Percentiles rank a stretch among this genome's conserved stretches.
Conservation (phyloP, 1,284 basidiomycete genomes). For the Rhodotorula sp. region DNA sequence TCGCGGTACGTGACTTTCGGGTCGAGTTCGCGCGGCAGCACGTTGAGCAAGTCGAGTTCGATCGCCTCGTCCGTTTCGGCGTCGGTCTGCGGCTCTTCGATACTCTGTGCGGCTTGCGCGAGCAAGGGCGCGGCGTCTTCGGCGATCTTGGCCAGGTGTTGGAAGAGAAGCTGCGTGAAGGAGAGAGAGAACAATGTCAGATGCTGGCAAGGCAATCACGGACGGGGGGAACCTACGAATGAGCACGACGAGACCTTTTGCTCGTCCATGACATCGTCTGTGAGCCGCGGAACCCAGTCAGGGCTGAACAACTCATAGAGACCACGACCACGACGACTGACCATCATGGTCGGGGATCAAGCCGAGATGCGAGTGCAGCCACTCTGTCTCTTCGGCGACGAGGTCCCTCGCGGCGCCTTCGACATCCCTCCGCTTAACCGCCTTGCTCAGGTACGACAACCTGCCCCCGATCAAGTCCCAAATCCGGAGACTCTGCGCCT, state of each 20-base stretch:
- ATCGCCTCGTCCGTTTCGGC: constrained; percentile 10
- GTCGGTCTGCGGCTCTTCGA: constrained; percentile 6
- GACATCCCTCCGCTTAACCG: constrained; percentile 38
- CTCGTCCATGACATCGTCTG: constrained; percentile 44
- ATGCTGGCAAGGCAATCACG: too few species aligned
- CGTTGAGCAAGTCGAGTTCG: constrained; percentile 31
- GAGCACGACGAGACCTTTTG: constrained; percentile 43
- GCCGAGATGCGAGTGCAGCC: constrained; percentile 35
- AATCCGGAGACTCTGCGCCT: constrained; percentile 29
- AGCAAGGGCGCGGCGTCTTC: constrained; percentile 17
- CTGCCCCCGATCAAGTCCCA: constrained; percentile 44
- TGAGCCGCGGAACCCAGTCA: fast-evolving
- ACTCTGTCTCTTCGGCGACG: constrained; percentile 41
- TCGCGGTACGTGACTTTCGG: constrained; percentile 31
- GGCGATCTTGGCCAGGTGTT: constrained; percentile 42
- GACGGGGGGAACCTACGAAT: constrained; percentile 18
- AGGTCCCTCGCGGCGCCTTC: constrained; percentile 37
- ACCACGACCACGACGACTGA: not conserved
- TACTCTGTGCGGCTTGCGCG: not conserved
- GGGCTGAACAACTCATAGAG: not conserved
- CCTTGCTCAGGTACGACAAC: constrained; percentile 30
- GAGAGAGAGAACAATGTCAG: too few species aligned
- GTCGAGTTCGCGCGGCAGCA: constrained; percentile 26
- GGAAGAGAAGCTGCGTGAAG: constrained; percentile 38
- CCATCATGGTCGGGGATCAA: constrained; percentile 14